Base-by-base conservation (phyloP, 176 grass and related monocot genomes). In the Avena insularis region DNA sequence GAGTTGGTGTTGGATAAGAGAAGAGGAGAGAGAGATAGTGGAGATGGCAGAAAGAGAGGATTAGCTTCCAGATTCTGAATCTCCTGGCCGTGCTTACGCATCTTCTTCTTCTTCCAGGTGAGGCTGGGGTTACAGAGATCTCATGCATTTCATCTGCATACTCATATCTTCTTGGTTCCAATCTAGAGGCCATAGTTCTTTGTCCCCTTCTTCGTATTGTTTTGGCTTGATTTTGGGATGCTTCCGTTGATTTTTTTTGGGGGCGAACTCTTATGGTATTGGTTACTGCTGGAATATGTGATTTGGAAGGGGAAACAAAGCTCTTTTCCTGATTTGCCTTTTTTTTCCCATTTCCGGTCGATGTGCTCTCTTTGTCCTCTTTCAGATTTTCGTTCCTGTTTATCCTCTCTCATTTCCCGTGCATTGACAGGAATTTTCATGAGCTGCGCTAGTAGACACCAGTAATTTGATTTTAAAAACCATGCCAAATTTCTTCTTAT, bases 61-160 rank as follows among this genome's bases (percentile, higher is more conserved):
- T 55, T 83, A 36, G 67, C 75, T 80, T 50, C 66, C 67, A 75
- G 76, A 88, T 88, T 91, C 89, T 80, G 85, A 91, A 91, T 84
- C 85, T 84, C 25, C 81, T 67, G 50, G 82, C 46, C 64, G 8
- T 73, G 21, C 23, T 15, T 15, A 7, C 35, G 50, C 12, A 45
- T 70, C 77, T 69, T 16, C 71, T 61, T 79, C n/a, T 51, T 55
- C n/a, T 29, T 55, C 51, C 53, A 88, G 90, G 90, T 88, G 33
- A 85, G 83, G 23, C 20, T 54, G n/a, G 62, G 23, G 58, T n/a
- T 84, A 9, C 80, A 75, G 1, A 76, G 89, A 91, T 88, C 82
- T 71, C 72, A 29, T 21, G 16, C 50, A 12, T 35, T 62, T 79
- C 23, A 80, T 79, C 65, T 9, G 63, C 79, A 17, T 19, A 9